Percentiles rank a stretch among this genome's conserved stretches.
Evolutionary conservation across 768 basidiomycete species (phyloP).

Genomic region (Mycena vitilis): DNA sequence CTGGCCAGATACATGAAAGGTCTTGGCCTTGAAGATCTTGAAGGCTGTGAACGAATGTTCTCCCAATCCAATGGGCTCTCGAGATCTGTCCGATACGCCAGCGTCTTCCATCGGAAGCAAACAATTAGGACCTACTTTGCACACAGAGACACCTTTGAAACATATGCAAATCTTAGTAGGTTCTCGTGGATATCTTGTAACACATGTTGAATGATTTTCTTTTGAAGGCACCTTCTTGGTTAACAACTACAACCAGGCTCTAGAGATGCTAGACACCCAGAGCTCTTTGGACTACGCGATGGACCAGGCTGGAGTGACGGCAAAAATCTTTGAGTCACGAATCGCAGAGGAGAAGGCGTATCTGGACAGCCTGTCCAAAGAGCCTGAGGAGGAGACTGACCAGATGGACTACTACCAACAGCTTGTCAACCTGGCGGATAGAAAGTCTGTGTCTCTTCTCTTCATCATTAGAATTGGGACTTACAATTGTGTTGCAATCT

Average conservation of each 20-base stretch:
- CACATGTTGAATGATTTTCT: no score
- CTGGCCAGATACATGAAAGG: constrained; percentile 26
- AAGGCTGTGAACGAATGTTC: constrained; percentile 32
- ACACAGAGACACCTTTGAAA: neutral
- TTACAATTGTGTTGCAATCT: no score
- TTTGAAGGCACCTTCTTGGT: constrained; percentile 22
- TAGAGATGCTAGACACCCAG: neutral
- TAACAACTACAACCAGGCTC: constrained; percentile 21
- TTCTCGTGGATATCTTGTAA: no score
- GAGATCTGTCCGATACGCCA: constrained; percentile 4
- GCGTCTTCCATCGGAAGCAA: constrained; percentile 30
- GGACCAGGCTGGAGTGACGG: neutral
- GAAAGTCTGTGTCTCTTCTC: no score
- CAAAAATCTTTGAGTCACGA: constrained; percentile 17
- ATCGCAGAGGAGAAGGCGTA: constrained; percentile 27
- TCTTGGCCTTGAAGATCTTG: constrained; percentile 26
- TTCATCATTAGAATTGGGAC: no score
- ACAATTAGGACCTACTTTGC: constrained; percentile 11
- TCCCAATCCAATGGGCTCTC: constrained; percentile 28
- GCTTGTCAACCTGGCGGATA: constrained; percentile 5
- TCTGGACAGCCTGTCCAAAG: neutral
- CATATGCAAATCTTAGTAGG: neutral
- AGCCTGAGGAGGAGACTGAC: constrained; percentile 21
- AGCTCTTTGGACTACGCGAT: neutral
- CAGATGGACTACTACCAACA: constrained; percentile 35